phyloP scores from a whole-genome alignment of 2,329 filamentous ascomycete species.

The Pyricularia pennisetigena region DNA sequence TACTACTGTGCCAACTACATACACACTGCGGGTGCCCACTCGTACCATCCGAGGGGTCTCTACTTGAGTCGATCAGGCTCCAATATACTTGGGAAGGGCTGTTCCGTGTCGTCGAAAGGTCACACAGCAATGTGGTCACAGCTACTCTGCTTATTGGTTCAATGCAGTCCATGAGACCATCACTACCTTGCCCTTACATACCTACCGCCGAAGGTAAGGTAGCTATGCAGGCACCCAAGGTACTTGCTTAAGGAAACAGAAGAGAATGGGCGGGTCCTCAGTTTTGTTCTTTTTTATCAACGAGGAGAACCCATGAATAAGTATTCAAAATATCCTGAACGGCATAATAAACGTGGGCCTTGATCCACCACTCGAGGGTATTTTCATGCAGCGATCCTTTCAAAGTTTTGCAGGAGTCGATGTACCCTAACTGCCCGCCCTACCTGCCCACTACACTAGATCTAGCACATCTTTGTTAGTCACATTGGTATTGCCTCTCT shows the following conservation, averaged over 20 bases:
- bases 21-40: neutral
- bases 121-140: neutral
- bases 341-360: neutral
- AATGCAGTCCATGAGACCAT: neutral
- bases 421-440: neutral
- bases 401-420: neutral
- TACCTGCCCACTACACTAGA: neutral
- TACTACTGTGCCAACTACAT: neutral
- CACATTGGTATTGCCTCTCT: neutral
- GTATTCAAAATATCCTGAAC: neutral
- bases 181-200: neutral
- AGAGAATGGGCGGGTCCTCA: neutral
- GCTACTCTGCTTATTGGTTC: neutral
- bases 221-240: too few species aligned
- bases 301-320: neutral
- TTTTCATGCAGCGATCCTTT: neutral
- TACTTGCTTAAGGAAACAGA: neutral
- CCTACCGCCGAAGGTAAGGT: too few species aligned
- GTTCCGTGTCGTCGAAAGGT: neutral
- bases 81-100: neutral
- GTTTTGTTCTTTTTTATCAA: neutral
- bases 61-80: neutral
- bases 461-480: neutral
- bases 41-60: neutral
- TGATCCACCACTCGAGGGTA: neutral